These are phyloP conservation scores for Coleophoma crateriformis DNA, from an alignment of 2,329 filamentous ascomycete species.

Conservation along the genomic window DNA sequence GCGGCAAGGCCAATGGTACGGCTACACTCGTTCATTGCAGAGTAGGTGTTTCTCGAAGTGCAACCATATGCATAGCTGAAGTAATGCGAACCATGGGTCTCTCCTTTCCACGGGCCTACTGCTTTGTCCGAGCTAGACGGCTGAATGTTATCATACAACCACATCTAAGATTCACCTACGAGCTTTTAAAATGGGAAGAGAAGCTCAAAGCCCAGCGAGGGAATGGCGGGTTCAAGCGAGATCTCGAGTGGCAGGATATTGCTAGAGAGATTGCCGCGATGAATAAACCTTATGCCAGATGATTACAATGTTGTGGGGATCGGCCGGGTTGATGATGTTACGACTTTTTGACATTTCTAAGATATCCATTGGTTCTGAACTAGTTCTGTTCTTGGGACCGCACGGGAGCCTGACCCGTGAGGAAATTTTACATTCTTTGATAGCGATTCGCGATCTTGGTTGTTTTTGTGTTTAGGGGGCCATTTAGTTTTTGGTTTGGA, in stretches of 20 bases:
- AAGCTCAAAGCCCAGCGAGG: slow-evolving; percentile 41
- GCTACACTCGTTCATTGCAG: slow-evolving; percentile 94
- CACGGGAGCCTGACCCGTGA: too few relatives aligned
- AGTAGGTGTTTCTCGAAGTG: slow-evolving; percentile 90
- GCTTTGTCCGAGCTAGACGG: slow-evolving; percentile 85
- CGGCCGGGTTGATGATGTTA: neutral
- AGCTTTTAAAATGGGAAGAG: slow-evolving; percentile 95
- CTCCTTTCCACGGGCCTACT: slow-evolving; percentile 90
- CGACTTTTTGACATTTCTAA: neutral
- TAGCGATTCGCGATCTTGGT: too few relatives aligned
- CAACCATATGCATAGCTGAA: slow-evolving; percentile 98
- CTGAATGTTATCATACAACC: slow-evolving; percentile 98
- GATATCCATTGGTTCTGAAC: too few relatives aligned
- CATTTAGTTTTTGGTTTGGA: too few relatives aligned
- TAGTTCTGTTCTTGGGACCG: too few relatives aligned
- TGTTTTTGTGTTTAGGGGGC: too few relatives aligned
- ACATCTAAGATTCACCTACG: slow-evolving; percentile 89
- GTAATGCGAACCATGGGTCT: slow-evolving; percentile 80
- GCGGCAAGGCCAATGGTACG: slow-evolving; percentile 68
- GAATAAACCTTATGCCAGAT: slow-evolving; percentile 88
- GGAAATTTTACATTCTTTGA: too few relatives aligned
- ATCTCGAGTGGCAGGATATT: slow-evolving; percentile 88
- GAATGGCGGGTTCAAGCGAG: slow-evolving; percentile 52
- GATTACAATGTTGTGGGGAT: slow-evolving; percentile 2
- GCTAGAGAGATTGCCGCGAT: slow-evolving; percentile 87